phyloP scores from a whole-genome alignment of 495 filamentous ascomycete genomes.

The Hypoxylon perforatum region DNA sequence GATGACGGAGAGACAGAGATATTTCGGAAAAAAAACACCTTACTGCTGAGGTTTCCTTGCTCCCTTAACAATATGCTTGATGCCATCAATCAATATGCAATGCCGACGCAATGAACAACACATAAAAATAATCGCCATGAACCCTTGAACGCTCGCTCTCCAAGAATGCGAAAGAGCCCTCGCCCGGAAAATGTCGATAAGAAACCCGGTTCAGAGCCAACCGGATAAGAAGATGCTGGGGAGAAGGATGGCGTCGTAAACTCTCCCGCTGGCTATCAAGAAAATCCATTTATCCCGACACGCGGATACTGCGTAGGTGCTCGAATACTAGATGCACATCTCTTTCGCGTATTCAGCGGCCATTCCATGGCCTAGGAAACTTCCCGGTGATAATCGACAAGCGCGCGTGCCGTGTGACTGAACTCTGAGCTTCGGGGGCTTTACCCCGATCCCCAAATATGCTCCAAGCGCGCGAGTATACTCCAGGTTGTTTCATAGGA shows the following conservation, averaged over 20 bases:
- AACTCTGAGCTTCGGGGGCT: background rate
- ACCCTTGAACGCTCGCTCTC: conserved; percentile 26
- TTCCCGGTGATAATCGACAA: background rate
- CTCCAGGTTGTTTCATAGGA: conserved; percentile 34
- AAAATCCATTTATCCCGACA: background rate
- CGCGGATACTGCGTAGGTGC: background rate
- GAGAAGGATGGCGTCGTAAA: background rate
- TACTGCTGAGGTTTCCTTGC: conserved; percentile 16
- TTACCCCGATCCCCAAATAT: background rate
- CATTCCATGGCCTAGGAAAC: conserved; percentile 1
- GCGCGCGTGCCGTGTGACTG: background rate
- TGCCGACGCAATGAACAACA: conserved; percentile 25
- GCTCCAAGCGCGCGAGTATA: background rate
- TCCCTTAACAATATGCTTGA: conserved; percentile 25
- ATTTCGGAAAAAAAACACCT: conserved; percentile 1
- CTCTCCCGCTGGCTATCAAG: background rate
- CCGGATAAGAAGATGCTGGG: conserved; percentile 6
- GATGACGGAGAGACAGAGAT: conserved; percentile 5
- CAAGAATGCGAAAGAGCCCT: conserved; percentile 20
- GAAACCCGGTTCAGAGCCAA: background rate
- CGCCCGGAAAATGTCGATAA: conserved; percentile 14
- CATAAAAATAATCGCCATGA: conserved; percentile 18
- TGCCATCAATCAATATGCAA: conserved; percentile 34
- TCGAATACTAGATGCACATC: background rate
- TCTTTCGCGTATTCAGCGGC: background rate